Conservation (phyloP, 2,329 filamentous ascomycete species). For the Epichloe coenophiala region DNA sequence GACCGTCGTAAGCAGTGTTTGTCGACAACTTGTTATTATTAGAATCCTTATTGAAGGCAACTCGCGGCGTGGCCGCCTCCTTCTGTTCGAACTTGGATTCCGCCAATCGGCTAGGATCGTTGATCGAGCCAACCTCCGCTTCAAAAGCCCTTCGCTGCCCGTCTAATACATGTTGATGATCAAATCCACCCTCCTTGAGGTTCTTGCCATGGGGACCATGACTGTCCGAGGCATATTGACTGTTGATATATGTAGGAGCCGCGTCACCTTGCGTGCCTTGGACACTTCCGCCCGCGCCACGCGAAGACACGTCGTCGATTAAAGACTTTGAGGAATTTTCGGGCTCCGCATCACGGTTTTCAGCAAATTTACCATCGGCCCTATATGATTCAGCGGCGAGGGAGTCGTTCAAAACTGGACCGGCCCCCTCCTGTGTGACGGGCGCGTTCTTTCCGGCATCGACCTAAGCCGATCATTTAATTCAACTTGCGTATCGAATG, state of each 20-base stretch:
- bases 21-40: constrained; percentile 9
- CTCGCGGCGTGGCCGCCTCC: constrained; percentile 11
- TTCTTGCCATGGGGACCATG: constrained; percentile 30
- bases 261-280: constrained; percentile 9
- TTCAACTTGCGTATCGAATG: background rate
- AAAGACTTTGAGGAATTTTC: constrained; percentile 9
- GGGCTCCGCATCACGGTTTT: constrained; percentile 37
- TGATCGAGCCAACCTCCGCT: constrained; percentile 30
- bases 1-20: constrained; percentile 17
- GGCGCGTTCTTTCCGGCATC: constrained; percentile 33
- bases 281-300: constrained; percentile 3
- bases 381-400: constrained; percentile 61
- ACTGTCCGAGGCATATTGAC: constrained; percentile 17
- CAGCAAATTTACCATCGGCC: constrained; percentile 43
- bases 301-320: constrained; percentile 29
- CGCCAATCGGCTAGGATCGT: constrained; percentile 33
- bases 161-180: constrained; percentile 19
- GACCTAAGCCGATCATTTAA: constrained; percentile 23
- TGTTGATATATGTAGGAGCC: constrained; percentile 26
- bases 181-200: constrained; percentile 24
- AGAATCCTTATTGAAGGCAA: constrained; percentile 14
- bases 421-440: constrained; percentile 44
- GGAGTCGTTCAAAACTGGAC: constrained; percentile 52
- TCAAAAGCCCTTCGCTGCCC: constrained; percentile 25
- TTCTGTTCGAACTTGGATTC: constrained; percentile 26